Evolutionary conservation across 2,329 filamentous ascomycete genomes (phyloP), one percentile per base, ranked within the genome.

Genomic region (Endothia cerciana): DNA sequence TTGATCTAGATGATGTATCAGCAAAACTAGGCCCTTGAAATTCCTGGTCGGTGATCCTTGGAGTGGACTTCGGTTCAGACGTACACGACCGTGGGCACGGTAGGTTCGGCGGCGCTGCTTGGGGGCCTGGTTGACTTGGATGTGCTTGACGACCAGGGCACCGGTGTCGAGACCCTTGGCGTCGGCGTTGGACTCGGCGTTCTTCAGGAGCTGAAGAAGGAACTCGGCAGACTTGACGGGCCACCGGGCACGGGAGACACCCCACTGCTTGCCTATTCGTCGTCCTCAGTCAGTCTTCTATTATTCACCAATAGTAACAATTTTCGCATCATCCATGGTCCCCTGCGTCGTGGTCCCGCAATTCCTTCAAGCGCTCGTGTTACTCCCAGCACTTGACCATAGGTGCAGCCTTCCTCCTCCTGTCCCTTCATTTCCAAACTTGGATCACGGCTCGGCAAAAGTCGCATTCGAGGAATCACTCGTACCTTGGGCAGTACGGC

Each of bases 81-180:
- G 78, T 96, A 97, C 94, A 87, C 95, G 93, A 90, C 95, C 95
- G 89, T 99, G 95, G 73, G 96, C 96, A 90, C 95, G 94, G 92
- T 99, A 99, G 80, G 95, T 99, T 83, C 95, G 91, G 86, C 95
- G 90, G 81, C 95, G 91, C 89, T 98, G 94, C 91, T 98, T 98
- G 78, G 95, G 95, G 76, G 95, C 96, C 89, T 99, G 95, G 92
- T 99, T 99, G 89, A 99, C 95, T 88, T 99, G 95, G 86, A 99
- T 99, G 91, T 97, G 96, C 92, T 97, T 97, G 86, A 99, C 92
- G 80, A 98, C 85, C 80, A 99, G 87, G 88, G 96, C 96, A 85
- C 90, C 90, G 80, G 94, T 98, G 85, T 99, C 93, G 78, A 97
- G 92, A 78, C 94, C 93, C 89, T 97, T 97, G 82, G 92, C 91